Evolutionary conservation across 305 asterid genomes (phyloP), one percentile per base, ranked within the genome.

Genomic region (Fraxinus nigra): DNA sequence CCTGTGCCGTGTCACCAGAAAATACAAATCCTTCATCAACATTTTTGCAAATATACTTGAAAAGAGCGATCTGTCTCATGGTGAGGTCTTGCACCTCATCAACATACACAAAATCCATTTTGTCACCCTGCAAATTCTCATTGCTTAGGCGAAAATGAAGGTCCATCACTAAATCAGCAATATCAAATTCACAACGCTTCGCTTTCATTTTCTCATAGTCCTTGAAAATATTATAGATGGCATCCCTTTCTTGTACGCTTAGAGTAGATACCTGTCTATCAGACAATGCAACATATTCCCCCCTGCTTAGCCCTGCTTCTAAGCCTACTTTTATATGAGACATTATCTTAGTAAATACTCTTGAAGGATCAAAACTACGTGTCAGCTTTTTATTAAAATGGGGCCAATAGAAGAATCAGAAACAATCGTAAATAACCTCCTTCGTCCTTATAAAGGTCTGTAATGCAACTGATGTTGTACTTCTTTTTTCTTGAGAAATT

Each of bases 41-140:
- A 81, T 92, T 92, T 43, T 81, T 82, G 86, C 97, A 93, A 69
- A 93, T 83, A 82, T 90, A 80, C 80, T 82, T 85, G 87, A 92
- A 91, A 69, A 93, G 93, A 5, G 91, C 83, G 48, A 92, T 86
- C 46, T 93, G 98, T 22, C 91, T 86, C 93, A 90, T 90, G n/a
- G 89, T 90, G 11, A 93, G 93, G 78, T 93, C 98, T 81, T 92
- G 98, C 30, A 92, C 95, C 84, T 93, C 98, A 79, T 93, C 98
- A 78, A 93, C 86, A 87, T 92, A 93, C 0, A 93, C 97, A 84
- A 89, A 93, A 85, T 93, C 97, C 89, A 93, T 90, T 82, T 91
- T 89, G 78, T 91, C 94, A 33, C 95, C 92, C 1, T 76, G 79
- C 18, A 88, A 77, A 63, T 43, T 75, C 46, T 76, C 88, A 34